phyloP scores from a whole-genome alignment of 495 filamentous ascomycete genomes.

The Sphaerosporella brunnea region DNA sequence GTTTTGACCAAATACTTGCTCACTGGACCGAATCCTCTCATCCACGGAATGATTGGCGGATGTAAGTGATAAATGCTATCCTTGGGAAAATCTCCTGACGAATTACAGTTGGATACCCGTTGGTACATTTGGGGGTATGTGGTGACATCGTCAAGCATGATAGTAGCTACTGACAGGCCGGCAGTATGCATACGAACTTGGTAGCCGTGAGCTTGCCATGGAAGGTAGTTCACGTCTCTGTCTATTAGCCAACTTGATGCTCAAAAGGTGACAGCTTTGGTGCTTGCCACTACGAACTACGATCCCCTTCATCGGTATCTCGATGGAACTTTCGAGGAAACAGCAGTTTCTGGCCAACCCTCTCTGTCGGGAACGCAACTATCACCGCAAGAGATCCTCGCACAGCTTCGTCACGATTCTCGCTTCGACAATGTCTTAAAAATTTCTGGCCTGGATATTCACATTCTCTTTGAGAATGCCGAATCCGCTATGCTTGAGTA shows the following conservation, averaged over 20 bases:
- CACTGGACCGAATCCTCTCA: constrained; percentile 53
- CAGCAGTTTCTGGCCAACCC: background rate
- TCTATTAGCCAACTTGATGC: background rate
- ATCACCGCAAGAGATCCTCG: background rate
- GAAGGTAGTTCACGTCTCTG: constrained; percentile 35
- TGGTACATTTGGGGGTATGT: constrained; percentile 57
- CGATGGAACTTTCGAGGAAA: constrained; percentile 31
- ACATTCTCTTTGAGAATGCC: constrained; percentile 45
- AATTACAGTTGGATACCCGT: constrained; percentile 55
- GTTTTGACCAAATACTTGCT: constrained; percentile 62
- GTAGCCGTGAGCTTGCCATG: constrained; percentile 59
- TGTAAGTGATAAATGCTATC: constrained; percentile 36
- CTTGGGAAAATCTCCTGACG: background rate
- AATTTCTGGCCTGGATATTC: constrained; percentile 41
- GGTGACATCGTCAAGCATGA: constrained; percentile 7
- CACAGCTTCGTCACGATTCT: constrained; percentile 33
- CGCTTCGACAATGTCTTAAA: constrained; percentile 44
- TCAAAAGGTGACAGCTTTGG: constrained; percentile 30
- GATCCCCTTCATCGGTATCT: constrained; percentile 60
- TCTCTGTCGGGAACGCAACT: background rate
- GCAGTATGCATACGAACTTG: constrained; percentile 62
- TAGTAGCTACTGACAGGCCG: constrained; percentile 1
- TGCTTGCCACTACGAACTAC: constrained; percentile 51
- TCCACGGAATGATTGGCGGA: constrained; percentile 58
- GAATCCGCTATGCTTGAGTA: constrained; percentile 59